These are phyloP conservation scores for Capsicum chinense DNA, from an alignment of 257 asterid genomes.

Conservation along the genomic window DNA sequence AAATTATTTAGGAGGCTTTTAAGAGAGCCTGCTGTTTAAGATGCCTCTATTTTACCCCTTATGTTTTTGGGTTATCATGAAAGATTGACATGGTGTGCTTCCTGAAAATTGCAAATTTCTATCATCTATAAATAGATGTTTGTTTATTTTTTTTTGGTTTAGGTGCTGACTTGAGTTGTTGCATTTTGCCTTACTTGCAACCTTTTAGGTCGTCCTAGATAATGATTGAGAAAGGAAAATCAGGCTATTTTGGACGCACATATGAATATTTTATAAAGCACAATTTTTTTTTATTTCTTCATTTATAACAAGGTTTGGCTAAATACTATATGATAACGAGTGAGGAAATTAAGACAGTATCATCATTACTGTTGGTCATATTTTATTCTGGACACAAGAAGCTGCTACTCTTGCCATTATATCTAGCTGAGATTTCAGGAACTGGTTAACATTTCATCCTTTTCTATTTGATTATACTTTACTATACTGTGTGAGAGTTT, in stretches of 20 bases:
- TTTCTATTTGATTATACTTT: slow-evolving; percentile 11
- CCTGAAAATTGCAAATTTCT: background rate
- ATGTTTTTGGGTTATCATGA: background rate
- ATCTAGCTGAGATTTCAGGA: background rate
- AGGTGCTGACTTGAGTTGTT: slow-evolving; percentile 7
- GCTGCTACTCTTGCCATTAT: slow-evolving; percentile 12
- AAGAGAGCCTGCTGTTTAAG: background rate
- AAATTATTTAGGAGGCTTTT: slow-evolving; percentile 1
- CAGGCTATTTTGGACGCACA: background rate
- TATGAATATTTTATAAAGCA: background rate
- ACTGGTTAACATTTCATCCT: background rate
- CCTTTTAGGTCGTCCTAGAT: slow-evolving; percentile 18
- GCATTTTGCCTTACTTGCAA: background rate
- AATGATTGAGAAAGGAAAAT: background rate
- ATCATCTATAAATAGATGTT: background rate
- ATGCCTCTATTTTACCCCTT: background rate
- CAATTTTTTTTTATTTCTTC: background rate
- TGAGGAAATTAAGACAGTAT: background rate
- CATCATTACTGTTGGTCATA: slow-evolving; percentile 19
- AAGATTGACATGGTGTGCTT: slow-evolving; percentile 11
- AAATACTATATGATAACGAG: background rate
- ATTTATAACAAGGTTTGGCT: background rate
- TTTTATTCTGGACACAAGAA: background rate
- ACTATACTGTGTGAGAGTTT: background rate
- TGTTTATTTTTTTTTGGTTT: background rate